Conservation (phyloP, 2,329 filamentous ascomycete species). For the Chaetothyriales sp. region DNA sequence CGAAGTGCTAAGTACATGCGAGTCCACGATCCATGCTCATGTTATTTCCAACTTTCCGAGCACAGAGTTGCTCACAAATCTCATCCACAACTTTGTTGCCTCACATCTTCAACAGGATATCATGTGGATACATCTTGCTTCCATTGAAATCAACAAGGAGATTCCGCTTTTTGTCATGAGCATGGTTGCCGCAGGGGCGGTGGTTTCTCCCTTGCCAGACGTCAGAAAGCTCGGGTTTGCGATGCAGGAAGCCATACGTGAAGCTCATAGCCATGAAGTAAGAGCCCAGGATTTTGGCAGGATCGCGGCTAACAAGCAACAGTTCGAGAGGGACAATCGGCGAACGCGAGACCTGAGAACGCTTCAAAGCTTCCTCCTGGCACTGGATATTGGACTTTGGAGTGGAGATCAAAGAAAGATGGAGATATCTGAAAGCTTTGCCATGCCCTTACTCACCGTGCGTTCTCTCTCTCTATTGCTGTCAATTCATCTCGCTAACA, state of each 20-base stretch:
- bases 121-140: conserved; percentile 25
- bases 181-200: conserved; percentile 25
- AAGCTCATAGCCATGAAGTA: not conserved
- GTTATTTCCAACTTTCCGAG: conserved; percentile 32
- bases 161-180: conserved; percentile 25
- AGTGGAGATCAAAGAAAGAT: conserved; percentile 26
- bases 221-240: conserved; percentile 29
- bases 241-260: conserved; percentile 23
- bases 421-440: conserved; percentile 28
- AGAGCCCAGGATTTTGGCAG: conserved; percentile 6
- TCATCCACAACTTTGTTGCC: conserved; percentile 26
- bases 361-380: conserved; percentile 23
- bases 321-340: conserved; percentile 24
- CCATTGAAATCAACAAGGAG: conserved; percentile 25
- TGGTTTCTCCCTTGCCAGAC: conserved; percentile 24
- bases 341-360: conserved; percentile 21
- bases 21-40: conserved; percentile 38
- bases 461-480: not conserved
- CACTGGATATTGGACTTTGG: conserved; percentile 24
- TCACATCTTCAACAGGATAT: conserved; percentile 18
- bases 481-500: conserved; percentile 31
- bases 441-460: conserved; percentile 22
- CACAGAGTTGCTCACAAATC: conserved; percentile 25
- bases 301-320: conserved; percentile 17
- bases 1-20: conserved; percentile 35